Evolutionary conservation across 768 basidiomycete species (phyloP), one percentile per base, ranked within the genome.

Genomic region (Kwoniella dejecticola): DNA sequence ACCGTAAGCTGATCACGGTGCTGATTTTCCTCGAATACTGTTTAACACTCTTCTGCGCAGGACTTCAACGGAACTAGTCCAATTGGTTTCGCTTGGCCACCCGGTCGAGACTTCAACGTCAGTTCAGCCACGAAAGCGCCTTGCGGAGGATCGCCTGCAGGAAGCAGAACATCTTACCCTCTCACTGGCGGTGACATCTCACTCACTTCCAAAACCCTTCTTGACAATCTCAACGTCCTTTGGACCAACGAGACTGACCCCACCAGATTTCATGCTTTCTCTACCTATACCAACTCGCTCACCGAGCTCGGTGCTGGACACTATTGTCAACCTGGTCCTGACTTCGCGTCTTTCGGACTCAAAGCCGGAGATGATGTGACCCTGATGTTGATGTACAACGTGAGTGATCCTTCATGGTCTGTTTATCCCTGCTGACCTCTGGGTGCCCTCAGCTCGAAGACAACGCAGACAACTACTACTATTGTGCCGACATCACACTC

Each of bases 401-500:
- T 66, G 2, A 49, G 65, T 49, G 21, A n/a, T n/a, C n/a, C n/a
- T n/a, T n/a, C n/a, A n/a, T n/a, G n/a, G n/a, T n/a, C n/a, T n/a
- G n/a, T n/a, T n/a, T n/a, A n/a, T n/a, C n/a, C n/a, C 38, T 3
- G 41, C 41, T 41, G 41, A 55, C 26, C 5, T 21, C 8, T 21
- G 3, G 12, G 6, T 26, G 33, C 50, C 23, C n/a, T 17, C 41
- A 68, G 63, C 63, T 69, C 29, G 42, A 69, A n/a, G 62, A 52
- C 31, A 26, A 42, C 30, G 21, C 29, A 15, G 52, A 48, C 29
- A 50, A 64, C 46, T 59, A 49, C 40, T 70, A 68, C 56, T 57
- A 67, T 31, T 73, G 71, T 31, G 71, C 71, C 49, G 71, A 73
- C 45, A 55, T 73, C 52, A 66, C 33, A 8, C 62, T 73, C 13